Conservation (phyloP, 2,329 filamentous ascomycete genomes). For the Graphilbum sp. region DNA sequence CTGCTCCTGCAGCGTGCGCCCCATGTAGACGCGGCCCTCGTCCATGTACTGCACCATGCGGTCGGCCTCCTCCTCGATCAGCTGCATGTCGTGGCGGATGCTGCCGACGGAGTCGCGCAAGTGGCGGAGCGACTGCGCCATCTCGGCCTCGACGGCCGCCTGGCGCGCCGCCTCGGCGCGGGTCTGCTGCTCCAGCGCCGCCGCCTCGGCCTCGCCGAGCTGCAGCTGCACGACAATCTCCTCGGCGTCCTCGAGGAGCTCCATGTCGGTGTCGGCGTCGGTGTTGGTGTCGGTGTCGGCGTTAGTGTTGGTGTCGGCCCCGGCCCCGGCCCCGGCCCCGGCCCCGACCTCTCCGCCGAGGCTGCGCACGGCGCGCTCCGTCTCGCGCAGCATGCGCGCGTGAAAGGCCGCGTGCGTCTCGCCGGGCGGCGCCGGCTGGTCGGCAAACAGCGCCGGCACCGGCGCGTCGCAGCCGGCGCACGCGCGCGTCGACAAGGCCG, state of each 20-base stretch:
- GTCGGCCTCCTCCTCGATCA: conserved; percentile 9
- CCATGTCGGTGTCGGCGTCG: neutral
- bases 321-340: too few species aligned
- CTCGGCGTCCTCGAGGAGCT: conserved; percentile 16
- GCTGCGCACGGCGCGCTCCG: neutral
- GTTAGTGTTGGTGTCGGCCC: neutral
- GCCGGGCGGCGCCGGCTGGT: conserved; percentile 2
- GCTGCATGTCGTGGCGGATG: conserved; percentile 8
- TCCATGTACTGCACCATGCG: conserved; percentile 7
- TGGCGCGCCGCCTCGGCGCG: conserved; percentile 16
- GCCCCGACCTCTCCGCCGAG: neutral
- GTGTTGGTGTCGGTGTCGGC: neutral
- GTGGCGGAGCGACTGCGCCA: conserved; percentile 6
- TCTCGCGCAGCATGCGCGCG: conserved; percentile 4
- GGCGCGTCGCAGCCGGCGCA: conserved; percentile 6
- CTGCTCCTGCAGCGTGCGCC: conserved; percentile 10
- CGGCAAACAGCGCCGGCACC: conserved; percentile 6
- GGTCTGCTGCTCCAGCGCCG: conserved; percentile 49
- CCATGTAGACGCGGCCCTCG: conserved; percentile 3
- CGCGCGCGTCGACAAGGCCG: neutral
- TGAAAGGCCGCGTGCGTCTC: conserved; percentile 9
- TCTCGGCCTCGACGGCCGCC: conserved; percentile 6
- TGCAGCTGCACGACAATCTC: conserved; percentile 28
- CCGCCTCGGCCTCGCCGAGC: conserved; percentile 38
- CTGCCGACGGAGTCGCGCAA: conserved; percentile 8